These are phyloP conservation scores for Apiotrichum siamense DNA, from an alignment of 1,284 basidiomycete species.

Conservation along the genomic window DNA sequence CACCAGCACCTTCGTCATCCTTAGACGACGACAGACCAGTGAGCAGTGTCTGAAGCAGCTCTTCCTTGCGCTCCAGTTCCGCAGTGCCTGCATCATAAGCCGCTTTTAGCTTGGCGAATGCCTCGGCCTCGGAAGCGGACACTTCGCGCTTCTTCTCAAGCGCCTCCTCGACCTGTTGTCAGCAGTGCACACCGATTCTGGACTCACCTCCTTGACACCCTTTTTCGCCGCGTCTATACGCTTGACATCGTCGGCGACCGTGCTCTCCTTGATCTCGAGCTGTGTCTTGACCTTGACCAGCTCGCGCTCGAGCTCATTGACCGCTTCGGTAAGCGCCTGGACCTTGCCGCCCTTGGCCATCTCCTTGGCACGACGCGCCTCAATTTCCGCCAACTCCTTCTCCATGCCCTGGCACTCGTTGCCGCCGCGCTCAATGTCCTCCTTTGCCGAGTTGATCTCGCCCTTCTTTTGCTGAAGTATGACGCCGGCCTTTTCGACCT, in stretches of 20 bases:
- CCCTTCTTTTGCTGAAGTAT: slow-evolving; percentile 38
- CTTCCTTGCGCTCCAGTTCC: slow-evolving; percentile 70
- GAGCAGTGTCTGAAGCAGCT: slow-evolving; percentile 89
- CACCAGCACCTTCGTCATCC: slow-evolving; percentile 61
- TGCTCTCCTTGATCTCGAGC: slow-evolving; percentile 71
- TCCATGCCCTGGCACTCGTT: slow-evolving; percentile 53
- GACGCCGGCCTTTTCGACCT: slow-evolving; percentile 49
- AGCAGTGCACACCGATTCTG: background rate
- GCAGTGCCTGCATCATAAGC: slow-evolving; percentile 61
- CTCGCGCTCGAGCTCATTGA: slow-evolving; percentile 71
- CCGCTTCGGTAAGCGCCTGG: slow-evolving; percentile 69
- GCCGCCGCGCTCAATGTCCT: slow-evolving; percentile 49
- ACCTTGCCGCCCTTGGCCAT: slow-evolving; percentile 69
- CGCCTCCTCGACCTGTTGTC: slow-evolving; percentile 55
- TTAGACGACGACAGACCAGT: slow-evolving; percentile 73
- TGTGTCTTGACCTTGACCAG: slow-evolving; percentile 84
- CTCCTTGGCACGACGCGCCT: slow-evolving; percentile 57
- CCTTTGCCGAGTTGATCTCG: slow-evolving; percentile 39
- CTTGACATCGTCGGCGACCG: slow-evolving; percentile 72
- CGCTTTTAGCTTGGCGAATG: slow-evolving; percentile 52
- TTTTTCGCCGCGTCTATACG: slow-evolving; percentile 56
- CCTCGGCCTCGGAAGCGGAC: slow-evolving; percentile 50
- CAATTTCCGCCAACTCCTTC: slow-evolving; percentile 59
- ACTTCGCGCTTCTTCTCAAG: slow-evolving; percentile 58
- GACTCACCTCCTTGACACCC: slow-evolving; percentile 59